phyloP scores from a whole-genome alignment of 306 rosid species.

The Canavalia ensiformis region DNA sequence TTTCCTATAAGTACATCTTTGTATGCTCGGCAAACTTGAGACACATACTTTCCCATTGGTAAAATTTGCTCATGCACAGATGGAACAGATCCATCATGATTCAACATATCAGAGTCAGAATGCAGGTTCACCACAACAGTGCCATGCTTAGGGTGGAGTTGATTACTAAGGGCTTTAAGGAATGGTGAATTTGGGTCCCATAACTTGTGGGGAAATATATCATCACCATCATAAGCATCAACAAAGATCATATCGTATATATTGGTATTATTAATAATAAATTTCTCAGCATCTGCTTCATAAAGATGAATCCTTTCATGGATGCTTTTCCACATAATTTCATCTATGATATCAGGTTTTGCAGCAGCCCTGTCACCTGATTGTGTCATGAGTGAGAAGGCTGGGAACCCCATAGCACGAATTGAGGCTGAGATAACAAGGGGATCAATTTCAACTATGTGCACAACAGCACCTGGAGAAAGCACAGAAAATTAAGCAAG shows the following conservation, averaged over 20 bases:
- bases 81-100: slow-evolving; percentile 63
- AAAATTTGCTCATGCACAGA: slow-evolving; percentile 60
- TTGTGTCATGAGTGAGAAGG: slow-evolving; percentile 73
- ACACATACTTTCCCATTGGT: slow-evolving; percentile 78
- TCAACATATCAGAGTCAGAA: slow-evolving; percentile 73
- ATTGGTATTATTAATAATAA: slow-evolving; percentile 55
- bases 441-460: slow-evolving; percentile 90
- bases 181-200: slow-evolving; percentile 81
- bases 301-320: slow-evolving; percentile 84
- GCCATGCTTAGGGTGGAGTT: slow-evolving; percentile 86
- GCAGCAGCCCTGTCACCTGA: slow-evolving; percentile 60
- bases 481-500: slow-evolving; percentile 24
- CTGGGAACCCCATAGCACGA: slow-evolving; percentile 93
- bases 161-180: slow-evolving; percentile 69
- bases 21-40: slow-evolving; percentile 73
- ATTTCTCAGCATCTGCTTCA: slow-evolving; percentile 89
- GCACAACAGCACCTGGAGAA: slow-evolving; percentile 76
- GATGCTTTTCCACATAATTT: slow-evolving; percentile 84
- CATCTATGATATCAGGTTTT: slow-evolving; percentile 61
- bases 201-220: slow-evolving; percentile 80
- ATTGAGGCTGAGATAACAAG: slow-evolving; percentile 89
- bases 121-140: slow-evolving; percentile 96
- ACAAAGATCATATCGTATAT: slow-evolving; percentile 81
- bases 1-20: slow-evolving; percentile 68
- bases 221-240: slow-evolving; percentile 93